Conservation (phyloP, 1,284 basidiomycete genomes). For the Boletus sp. region DNA sequence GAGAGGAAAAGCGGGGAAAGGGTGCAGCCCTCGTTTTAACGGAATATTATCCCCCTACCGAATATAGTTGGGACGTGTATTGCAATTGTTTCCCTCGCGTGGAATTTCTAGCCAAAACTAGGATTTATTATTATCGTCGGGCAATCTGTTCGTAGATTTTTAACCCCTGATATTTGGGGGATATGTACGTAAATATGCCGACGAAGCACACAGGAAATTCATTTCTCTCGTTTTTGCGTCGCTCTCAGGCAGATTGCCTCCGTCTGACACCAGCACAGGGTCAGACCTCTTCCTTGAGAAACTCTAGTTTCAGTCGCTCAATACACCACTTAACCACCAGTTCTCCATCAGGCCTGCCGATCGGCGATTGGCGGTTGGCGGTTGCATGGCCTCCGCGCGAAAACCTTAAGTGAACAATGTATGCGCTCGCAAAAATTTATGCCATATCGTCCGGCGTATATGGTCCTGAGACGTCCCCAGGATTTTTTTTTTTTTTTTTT, state of each 20-base stretch:
- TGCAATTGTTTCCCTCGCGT: constrained; percentile 53
- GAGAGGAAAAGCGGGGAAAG: constrained; percentile 58
- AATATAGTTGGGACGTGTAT: constrained; percentile 60
- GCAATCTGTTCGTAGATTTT: constrained; percentile 44
- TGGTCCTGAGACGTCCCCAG: background rate
- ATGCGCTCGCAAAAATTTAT: no score
- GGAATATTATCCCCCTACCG: constrained; percentile 57
- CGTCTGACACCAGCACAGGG: background rate
- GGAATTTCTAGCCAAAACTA: constrained; percentile 48
- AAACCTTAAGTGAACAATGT: constrained; percentile 12
- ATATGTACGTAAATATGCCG: constrained; percentile 54
- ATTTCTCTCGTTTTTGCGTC: constrained; percentile 23
- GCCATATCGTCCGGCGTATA: no score
- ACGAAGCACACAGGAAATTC: constrained; percentile 24
- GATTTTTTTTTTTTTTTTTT: background rate
- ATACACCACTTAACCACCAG: background rate
- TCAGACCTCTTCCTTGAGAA: no score
- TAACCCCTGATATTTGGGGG: constrained; percentile 52
- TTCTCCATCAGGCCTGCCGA: background rate
- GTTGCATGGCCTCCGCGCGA: constrained; percentile 24
- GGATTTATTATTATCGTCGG: constrained; percentile 58
- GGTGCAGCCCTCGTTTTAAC: constrained; percentile 67
- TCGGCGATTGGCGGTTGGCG: constrained; percentile 34
- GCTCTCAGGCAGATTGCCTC: constrained; percentile 23
- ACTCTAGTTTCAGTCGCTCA: no score